Evolutionary conservation across 352 stramenopile species (phyloP).

Genomic region (Saprolegnia parasitica): DNA sequence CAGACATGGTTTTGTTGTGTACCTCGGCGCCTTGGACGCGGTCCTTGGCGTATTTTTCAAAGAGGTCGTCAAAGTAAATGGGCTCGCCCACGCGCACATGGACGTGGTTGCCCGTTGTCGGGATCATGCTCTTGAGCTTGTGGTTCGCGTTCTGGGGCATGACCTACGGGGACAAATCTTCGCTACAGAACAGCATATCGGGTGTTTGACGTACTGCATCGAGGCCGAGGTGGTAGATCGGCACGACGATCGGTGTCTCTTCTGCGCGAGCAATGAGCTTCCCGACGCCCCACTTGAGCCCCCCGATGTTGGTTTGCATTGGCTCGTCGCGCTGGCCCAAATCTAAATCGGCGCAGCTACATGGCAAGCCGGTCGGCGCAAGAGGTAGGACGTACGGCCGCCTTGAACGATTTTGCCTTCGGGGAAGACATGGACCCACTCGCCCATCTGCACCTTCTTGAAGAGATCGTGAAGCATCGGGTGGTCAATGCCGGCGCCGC

Average conservation of each 20-base stretch:
- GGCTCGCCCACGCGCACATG: conserved; percentile 64
- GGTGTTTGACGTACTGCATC: conserved; percentile 36
- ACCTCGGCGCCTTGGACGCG: conserved; percentile 41
- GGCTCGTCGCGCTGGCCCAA: conserved; percentile 62
- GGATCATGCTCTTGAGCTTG: conserved; percentile 60
- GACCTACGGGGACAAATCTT: conserved; percentile 31
- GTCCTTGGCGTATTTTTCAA: conserved; percentile 50
- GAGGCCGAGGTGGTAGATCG: conserved; percentile 86
- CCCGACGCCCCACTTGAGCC: conserved; percentile 81
- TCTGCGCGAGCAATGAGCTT: conserved; percentile 79
- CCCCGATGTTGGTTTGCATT: conserved; percentile 62
- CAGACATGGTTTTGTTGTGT: background rate
- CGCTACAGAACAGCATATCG: background rate
- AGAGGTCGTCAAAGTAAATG: conserved; percentile 78
- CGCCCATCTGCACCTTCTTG: conserved; percentile 65
- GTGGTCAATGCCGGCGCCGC: conserved; percentile 67
- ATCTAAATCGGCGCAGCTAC: conserved; percentile 33
- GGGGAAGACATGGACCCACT: conserved; percentile 86
- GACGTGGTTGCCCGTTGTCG: conserved; percentile 46
- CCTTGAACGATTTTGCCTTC: conserved; percentile 80
- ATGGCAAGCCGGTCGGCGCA: background rate
- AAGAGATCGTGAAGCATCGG: conserved; percentile 77
- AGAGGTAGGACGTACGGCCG: conserved; percentile 36
- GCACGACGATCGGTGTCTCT: conserved; percentile 66
- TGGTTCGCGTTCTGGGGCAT: conserved; percentile 80